A percentile compares a stretch with the other conserved stretches of the same genome.
Evolutionary conservation across 495 filamentous ascomycete genomes (phyloP).

Genomic region (Chaetomium tenue): DNA sequence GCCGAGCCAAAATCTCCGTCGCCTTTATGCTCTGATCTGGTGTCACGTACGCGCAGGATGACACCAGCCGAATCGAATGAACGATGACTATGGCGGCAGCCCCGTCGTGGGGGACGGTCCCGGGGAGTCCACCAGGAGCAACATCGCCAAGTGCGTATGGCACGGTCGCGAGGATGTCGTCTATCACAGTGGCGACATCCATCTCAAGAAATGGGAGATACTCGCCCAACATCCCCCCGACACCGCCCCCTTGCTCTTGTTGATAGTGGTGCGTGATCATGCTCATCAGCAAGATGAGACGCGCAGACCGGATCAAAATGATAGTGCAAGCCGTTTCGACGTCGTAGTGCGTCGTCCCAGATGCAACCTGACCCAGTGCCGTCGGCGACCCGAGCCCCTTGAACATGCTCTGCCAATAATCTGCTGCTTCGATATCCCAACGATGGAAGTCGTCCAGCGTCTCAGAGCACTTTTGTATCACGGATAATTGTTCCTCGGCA

Average conservation of each 20-base stretch:
- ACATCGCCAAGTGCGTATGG: constrained; percentile 32
- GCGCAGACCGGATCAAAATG: constrained; percentile 27
- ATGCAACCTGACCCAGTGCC: constrained; percentile 24
- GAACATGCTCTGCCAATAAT: constrained; percentile 30
- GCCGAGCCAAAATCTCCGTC: constrained; percentile 21
- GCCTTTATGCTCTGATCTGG: constrained; percentile 18
- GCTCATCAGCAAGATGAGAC: constrained; percentile 28
- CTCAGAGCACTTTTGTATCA: constrained; percentile 25
- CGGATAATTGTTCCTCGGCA: constrained; percentile 9
- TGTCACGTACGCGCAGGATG: constrained; percentile 24
- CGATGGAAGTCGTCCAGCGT: constrained; percentile 27
- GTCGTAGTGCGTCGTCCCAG: constrained; percentile 21
- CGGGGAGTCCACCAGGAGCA: constrained; percentile 10
- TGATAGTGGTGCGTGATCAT: constrained; percentile 26
- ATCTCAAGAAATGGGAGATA: constrained; percentile 21
- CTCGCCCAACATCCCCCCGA: constrained; percentile 12
- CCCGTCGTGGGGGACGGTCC: constrained; percentile 22
- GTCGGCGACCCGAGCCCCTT: constrained; percentile 24
- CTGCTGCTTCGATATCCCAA: constrained; percentile 28
- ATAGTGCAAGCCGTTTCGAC: constrained; percentile 30
- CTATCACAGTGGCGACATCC: constrained; percentile 18
- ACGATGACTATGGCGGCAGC: constrained; percentile 30
- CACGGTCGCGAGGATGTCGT: constrained; percentile 29
- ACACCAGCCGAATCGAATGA: constrained; percentile 26
- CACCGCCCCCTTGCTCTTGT: not conserved